Percentiles rank a stretch among this genome's conserved stretches.
phyloP scores from a whole-genome alignment of 352 stramenopile species.

The Globisporangium camurandrum region DNA sequence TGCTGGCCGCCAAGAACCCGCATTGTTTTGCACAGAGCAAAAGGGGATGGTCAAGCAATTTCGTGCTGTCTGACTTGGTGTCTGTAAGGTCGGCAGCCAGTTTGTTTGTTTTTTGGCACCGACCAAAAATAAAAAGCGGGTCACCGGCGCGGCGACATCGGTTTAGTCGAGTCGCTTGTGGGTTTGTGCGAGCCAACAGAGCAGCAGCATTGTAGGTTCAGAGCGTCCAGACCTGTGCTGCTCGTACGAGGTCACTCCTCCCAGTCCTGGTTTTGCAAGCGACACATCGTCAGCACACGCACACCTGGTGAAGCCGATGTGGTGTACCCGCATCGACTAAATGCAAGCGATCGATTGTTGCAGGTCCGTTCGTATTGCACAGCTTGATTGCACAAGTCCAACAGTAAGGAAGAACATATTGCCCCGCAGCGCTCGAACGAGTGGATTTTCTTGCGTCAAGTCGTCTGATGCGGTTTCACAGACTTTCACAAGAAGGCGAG shows the following conservation, averaged over 20 bases:
- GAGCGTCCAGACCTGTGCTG: background rate
- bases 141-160: background rate
- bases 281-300: background rate
- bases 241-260: background rate
- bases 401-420: background rate
- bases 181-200: too few species aligned
- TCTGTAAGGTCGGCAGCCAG: too few species aligned
- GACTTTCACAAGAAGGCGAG: background rate
- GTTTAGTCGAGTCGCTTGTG: slow-evolving; percentile 5
- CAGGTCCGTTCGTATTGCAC: background rate
- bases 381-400: background rate
- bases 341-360: background rate
- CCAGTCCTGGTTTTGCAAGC: background rate
- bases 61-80: background rate
- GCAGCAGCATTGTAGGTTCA: background rate
- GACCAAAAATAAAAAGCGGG: background rate
- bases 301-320: background rate
- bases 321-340: background rate
- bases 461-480: background rate
- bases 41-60: background rate
- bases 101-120: background rate
- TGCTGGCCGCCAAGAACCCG: slow-evolving; percentile 10
- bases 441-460: background rate
- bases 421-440: background rate
- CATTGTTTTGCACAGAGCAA: background rate